Conservation (phyloP, 768 basidiomycete genomes). For the Trametes coccinea region DNA sequence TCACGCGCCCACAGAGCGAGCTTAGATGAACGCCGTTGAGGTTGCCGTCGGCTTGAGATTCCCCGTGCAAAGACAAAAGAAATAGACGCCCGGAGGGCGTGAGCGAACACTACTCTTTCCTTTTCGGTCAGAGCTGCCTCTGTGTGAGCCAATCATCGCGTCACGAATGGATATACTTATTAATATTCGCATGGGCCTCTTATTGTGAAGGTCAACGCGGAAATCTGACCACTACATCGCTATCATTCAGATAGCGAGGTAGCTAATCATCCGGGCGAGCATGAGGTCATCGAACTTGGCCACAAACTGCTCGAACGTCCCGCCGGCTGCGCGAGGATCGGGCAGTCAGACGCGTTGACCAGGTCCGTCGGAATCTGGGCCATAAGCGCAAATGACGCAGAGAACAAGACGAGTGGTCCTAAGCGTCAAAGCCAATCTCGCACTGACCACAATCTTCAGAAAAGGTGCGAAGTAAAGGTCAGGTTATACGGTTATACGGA, state of each 20-base stretch:
- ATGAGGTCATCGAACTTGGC: no score
- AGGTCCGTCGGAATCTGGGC: no score
- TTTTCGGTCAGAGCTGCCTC: not conserved
- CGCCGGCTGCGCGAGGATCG: no score
- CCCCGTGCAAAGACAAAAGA: conserved; percentile 18
- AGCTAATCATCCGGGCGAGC: not conserved
- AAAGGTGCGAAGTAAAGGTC: no score
- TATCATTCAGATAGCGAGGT: not conserved
- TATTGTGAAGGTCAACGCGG: conserved; percentile 14
- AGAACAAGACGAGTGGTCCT: no score
- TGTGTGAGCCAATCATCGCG: not conserved
- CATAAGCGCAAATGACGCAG: no score
- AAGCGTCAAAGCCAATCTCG: no score
- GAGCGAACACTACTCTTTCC: conserved; percentile 19
- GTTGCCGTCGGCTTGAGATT: conserved; percentile 6
- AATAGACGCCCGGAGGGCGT: conserved; percentile 5
- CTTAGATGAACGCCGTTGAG: conserved; percentile 8
- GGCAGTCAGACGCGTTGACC: no score
- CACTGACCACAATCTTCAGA: no score
- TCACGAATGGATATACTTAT: not conserved
- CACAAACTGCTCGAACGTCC: no score
- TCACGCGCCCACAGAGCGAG: not conserved
- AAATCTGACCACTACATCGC: not conserved
- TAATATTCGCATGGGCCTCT: conserved; percentile 1
- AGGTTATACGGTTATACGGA: no score